Conservation (phyloP, 306 rosid genomes). For the Cicer judaicum region DNA sequence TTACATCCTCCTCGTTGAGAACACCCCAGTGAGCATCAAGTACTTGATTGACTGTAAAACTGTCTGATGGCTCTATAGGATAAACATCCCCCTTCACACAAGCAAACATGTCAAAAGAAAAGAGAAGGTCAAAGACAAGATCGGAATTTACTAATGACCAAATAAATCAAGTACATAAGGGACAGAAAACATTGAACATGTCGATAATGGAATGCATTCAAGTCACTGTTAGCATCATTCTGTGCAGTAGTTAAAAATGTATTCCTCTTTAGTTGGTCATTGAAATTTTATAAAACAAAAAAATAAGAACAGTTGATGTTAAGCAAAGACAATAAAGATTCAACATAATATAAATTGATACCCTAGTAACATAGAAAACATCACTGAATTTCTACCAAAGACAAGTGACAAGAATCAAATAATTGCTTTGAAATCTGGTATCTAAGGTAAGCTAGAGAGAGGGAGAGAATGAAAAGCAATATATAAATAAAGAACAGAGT, state of each 20-base stretch:
- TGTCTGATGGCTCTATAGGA: constrained; percentile 75
- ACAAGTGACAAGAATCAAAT: constrained; percentile 14
- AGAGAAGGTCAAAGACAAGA: constrained; percentile 36
- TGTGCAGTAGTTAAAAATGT: constrained; percentile 15
- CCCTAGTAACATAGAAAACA: constrained; percentile 11
- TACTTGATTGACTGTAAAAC: constrained; percentile 63
- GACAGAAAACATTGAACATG: constrained; percentile 12
- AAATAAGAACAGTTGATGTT: constrained; percentile 19
- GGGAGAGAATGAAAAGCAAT: not conserved
- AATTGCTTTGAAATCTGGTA: constrained; percentile 7
- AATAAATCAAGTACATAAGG: constrained; percentile 34
- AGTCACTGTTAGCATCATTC: constrained; percentile 25
- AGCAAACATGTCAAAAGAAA: constrained; percentile 38
- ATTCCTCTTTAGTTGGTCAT: constrained; percentile 28
- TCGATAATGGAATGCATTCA: constrained; percentile 19
- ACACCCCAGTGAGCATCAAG: constrained; percentile 95
- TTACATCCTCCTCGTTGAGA: constrained; percentile 80
- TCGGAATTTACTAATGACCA: constrained; percentile 10
- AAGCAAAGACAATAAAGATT: constrained; percentile 18
- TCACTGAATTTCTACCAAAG: constrained; percentile 33
- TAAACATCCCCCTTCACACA: constrained; percentile 84
- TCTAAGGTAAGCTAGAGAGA: not conserved
- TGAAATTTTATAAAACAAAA: constrained; percentile 17
- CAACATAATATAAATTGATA: constrained; percentile 27
- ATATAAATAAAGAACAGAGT: not conserved